A percentile compares a stretch with the other conserved stretches of the same genome.
phyloP scores from a whole-genome alignment of 768 basidiomycete genomes.

The Rhizopogon sp. region DNA sequence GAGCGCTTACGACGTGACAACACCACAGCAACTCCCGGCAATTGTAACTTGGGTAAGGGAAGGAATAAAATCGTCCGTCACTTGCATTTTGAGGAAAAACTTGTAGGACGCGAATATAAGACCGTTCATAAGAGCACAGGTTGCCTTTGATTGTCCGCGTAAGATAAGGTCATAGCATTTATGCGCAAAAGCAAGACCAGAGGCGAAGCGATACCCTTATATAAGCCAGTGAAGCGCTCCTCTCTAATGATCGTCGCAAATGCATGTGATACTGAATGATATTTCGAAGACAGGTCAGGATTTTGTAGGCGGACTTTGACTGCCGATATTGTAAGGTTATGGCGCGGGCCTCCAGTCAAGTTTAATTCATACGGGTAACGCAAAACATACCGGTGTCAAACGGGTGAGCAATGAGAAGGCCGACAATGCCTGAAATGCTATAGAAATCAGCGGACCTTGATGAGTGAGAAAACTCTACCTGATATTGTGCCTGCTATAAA shows the following conservation, averaged over 20 bases:
- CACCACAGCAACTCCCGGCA: slow-evolving; percentile 77
- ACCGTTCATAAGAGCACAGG: slow-evolving; percentile 76
- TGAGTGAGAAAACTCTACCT: slow-evolving; percentile 25
- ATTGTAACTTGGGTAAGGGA: slow-evolving; percentile 67
- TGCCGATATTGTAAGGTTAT: slow-evolving; percentile 16
- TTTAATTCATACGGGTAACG: background rate
- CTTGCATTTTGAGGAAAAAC: slow-evolving; percentile 67
- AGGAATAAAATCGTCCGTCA: slow-evolving; percentile 45
- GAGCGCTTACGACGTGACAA: slow-evolving; percentile 66
- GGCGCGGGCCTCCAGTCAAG: background rate
- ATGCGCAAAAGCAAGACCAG: slow-evolving; percentile 45
- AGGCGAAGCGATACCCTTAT: slow-evolving; percentile 76
- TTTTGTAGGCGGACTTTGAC: slow-evolving; percentile 83
- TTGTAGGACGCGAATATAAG: slow-evolving; percentile 84
- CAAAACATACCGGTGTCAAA: slow-evolving; percentile 58
- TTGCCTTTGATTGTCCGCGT: slow-evolving; percentile 37
- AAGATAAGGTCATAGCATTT: background rate
- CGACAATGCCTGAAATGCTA: slow-evolving; percentile 43
- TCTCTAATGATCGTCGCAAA: slow-evolving; percentile 64
- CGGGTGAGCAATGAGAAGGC: slow-evolving; percentile 69
- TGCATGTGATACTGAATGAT: slow-evolving; percentile 61
- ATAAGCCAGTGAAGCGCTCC: slow-evolving; percentile 64
- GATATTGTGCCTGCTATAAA: slow-evolving; percentile 77
- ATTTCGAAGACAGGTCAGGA: slow-evolving; percentile 49
- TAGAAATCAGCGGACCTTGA: background rate